Conservation (phyloP, 805 yeast genomes). For the Torulaspora maleeae region DNA sequence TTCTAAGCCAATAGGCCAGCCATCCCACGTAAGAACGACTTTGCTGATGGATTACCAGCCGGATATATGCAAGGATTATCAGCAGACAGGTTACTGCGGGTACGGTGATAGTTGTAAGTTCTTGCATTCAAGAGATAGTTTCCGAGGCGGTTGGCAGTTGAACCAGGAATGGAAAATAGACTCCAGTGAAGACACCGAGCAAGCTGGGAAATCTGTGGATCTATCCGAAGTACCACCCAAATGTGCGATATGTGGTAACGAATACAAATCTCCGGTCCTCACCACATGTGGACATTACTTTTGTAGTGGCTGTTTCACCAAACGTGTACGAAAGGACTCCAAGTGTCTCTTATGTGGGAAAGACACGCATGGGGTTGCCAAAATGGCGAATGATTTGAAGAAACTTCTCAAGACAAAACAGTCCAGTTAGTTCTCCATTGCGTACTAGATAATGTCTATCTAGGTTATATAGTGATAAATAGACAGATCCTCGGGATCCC, state of each 20-base stretch:
- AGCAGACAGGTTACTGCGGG: conserved; percentile 91
- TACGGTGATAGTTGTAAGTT: conserved; percentile 97
- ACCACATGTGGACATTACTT: conserved; percentile 61
- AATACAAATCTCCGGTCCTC: conserved; percentile 51
- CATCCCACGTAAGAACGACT: conserved; percentile 54
- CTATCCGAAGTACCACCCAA: conserved; percentile 47
- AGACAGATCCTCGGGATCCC: conserved; percentile 58
- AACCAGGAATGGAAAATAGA: conserved; percentile 64
- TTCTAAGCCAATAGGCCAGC: conserved; percentile 18
- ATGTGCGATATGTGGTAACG: conserved; percentile 56
- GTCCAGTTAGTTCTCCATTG: neutral
- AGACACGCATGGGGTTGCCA: conserved; percentile 57
- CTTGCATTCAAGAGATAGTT: conserved; percentile 84
- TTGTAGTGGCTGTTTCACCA: conserved; percentile 58
- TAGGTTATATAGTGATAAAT: conserved; percentile 39
- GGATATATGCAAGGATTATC: conserved; percentile 89
- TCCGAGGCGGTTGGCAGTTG: conserved; percentile 62
- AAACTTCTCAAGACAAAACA: conserved; percentile 18
- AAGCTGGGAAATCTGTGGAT: conserved; percentile 16
- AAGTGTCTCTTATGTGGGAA: conserved; percentile 54
- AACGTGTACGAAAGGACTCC: conserved; percentile 39
- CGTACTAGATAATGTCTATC: neutral
- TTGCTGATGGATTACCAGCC: conserved; percentile 82
- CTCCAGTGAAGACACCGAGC: conserved; percentile 24
- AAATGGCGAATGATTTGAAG: conserved; percentile 45